Conservation (phyloP, 2,329 filamentous ascomycete species). For the Ophiostoma montium region DNA sequence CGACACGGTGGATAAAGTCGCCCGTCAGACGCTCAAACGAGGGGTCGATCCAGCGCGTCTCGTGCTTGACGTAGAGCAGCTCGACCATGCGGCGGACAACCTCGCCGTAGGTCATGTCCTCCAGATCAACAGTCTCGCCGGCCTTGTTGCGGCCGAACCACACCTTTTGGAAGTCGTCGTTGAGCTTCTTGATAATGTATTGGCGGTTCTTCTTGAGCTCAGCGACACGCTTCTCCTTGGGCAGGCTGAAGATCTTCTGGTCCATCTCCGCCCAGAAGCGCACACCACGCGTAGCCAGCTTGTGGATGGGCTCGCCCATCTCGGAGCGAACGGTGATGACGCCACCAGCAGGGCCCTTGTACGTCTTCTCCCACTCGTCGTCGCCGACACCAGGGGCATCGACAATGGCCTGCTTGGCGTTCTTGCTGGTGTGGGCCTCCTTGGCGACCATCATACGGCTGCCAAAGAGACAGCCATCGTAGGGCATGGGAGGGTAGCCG, state of each 20-base stretch:
- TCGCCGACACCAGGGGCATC: conserved; percentile 75
- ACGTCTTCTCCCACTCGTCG: conserved; percentile 78
- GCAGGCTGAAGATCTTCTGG: conserved; percentile 89
- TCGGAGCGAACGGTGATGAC: conserved; percentile 94
- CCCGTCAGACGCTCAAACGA: conserved; percentile 73
- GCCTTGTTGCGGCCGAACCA: conserved; percentile 84
- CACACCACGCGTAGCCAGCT: conserved; percentile 91
- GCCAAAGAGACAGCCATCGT: conserved; percentile 80
- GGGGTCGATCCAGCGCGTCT: conserved; percentile 80
- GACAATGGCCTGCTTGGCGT: conserved; percentile 80
- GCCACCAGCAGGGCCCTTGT: conserved; percentile 80
- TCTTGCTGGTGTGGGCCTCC: conserved; percentile 76
- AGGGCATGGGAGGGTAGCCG: conserved; percentile 85
- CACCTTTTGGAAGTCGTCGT: conserved; percentile 91
- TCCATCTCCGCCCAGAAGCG: conserved; percentile 98
- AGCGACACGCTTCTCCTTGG: conserved; percentile 82
- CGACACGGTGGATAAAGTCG: conserved; percentile 91
- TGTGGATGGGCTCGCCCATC: conserved; percentile 99
- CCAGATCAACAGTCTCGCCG: conserved; percentile 70
- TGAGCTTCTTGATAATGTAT: conserved; percentile 90
- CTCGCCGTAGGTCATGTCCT: conserved; percentile 91
- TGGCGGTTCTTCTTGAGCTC: conserved; percentile 80
- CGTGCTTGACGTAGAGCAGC: conserved; percentile 82
- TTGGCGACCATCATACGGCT: conserved; percentile 92
- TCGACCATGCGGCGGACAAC: conserved; percentile 78